Evolutionary conservation across 2,329 filamentous ascomycete species (phyloP).

Genomic region (Teratosphaeria epicoccoides): DNA sequence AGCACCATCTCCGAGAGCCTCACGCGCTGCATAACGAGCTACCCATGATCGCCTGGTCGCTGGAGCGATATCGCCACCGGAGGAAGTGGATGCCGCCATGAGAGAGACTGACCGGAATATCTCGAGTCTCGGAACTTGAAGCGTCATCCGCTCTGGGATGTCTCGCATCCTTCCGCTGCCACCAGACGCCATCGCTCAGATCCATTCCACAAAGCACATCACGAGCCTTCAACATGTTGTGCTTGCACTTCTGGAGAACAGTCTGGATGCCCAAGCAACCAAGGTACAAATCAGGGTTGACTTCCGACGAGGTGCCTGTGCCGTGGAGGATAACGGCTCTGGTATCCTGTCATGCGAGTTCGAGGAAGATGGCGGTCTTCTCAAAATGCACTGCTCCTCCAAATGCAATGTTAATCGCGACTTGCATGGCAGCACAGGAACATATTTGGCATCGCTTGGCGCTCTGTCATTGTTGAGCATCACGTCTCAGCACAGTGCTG

Average conservation of each 20-base stretch:
- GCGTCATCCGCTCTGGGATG: conserved; percentile 4
- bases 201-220: conserved; percentile 76
- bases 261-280: conserved; percentile 66
- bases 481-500: conserved; percentile 55
- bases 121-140: too few species aligned
- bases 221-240: conserved; percentile 62
- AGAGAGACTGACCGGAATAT: background rate
- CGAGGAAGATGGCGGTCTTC: conserved; percentile 55
- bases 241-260: conserved; percentile 66
- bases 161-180: conserved; percentile 19
- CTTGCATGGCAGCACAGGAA: conserved; percentile 57
- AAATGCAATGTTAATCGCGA: conserved; percentile 42
- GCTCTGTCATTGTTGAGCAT: conserved; percentile 67
- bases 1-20: background rate
- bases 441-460: conserved; percentile 67
- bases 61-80: background rate
- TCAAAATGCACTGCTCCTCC: conserved; percentile 60
- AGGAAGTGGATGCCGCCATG: conserved; percentile 2
- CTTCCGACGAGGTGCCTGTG: conserved; percentile 63
- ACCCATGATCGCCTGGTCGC: background rate
- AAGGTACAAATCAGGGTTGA: conserved; percentile 63
- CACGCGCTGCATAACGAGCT: background rate
- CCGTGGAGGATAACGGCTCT: conserved; percentile 71
- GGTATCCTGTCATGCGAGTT: conserved; percentile 73
- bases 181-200: conserved; percentile 42